Percentiles rank a stretch among this genome's conserved stretches.
Conservation (phyloP, 2,329 filamentous ascomycete genomes). For the Lecanosticta acicola region DNA sequence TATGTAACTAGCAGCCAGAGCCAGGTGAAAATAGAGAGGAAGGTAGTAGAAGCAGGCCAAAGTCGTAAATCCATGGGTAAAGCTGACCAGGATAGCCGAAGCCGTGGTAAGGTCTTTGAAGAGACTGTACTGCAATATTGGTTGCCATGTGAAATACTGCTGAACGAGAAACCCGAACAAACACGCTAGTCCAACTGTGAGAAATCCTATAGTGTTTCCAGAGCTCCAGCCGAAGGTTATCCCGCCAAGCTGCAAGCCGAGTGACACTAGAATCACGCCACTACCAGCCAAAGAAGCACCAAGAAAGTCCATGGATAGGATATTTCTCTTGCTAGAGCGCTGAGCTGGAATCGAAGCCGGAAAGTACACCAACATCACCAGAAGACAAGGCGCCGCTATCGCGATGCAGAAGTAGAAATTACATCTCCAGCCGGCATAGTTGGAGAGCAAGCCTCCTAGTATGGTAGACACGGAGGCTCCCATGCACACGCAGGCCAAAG, state of each 20-base stretch:
- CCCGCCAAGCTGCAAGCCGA: background rate
- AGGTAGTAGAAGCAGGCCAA: background rate
- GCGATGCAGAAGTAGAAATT: background rate
- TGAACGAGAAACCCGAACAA: background rate
- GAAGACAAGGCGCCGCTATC: background rate
- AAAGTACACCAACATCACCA: background rate
- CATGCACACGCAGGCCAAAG: background rate
- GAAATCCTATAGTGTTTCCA: background rate
- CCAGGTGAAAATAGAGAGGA: background rate
- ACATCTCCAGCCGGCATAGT: background rate
- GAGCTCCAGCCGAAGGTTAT: background rate
- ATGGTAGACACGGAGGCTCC: background rate
- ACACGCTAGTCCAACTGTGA: background rate
- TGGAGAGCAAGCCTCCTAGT: background rate
- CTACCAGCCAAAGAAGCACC: background rate
- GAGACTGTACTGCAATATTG: background rate
- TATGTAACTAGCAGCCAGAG: background rate
- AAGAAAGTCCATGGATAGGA: background rate
- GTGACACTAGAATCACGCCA: background rate
- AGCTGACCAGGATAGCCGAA: background rate
- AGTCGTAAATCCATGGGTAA: background rate
- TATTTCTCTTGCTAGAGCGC: background rate
- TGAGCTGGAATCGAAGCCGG: background rate
- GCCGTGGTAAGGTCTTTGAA: background rate
- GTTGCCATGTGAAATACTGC: background rate